phyloP scores from a whole-genome alignment of 1,284 basidiomycete genomes.

The Serendipita sp. region DNA sequence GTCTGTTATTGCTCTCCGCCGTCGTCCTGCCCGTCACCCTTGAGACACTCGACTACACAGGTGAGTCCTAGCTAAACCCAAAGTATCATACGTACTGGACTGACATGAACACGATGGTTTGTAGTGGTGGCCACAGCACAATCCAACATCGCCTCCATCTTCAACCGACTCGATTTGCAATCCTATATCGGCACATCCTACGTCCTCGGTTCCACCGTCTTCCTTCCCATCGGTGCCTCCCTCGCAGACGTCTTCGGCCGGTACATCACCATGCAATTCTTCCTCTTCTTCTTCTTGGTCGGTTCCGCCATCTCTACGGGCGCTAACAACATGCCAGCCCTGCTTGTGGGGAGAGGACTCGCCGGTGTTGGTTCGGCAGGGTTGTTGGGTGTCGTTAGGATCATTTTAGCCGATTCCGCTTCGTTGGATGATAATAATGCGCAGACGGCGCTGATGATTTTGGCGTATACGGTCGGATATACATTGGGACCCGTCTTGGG shows the following conservation, averaged over 20 bases:
- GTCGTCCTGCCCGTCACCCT: slow-evolving; percentile 15
- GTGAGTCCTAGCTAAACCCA: slow-evolving; percentile 3
- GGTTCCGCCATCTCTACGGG: slow-evolving; percentile 26
- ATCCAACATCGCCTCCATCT: slow-evolving; percentile 33
- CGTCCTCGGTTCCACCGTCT: slow-evolving; percentile 20
- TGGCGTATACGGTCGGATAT: slow-evolving; percentile 32
- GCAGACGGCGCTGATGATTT: slow-evolving; percentile 28
- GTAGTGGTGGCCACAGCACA: slow-evolving; percentile 41
- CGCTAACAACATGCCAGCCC: slow-evolving; percentile 24
- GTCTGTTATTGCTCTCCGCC: slow-evolving; percentile 11
- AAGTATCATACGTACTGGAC: neutral
- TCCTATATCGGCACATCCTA: slow-evolving; percentile 25
- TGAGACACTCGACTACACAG: slow-evolving; percentile 18
- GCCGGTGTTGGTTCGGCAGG: slow-evolving; percentile 37
- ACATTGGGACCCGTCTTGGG: slow-evolving; percentile 33
- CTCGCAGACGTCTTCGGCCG: slow-evolving; percentile 22
- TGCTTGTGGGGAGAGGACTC: slow-evolving; percentile 25
- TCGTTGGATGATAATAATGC: slow-evolving; percentile 31
- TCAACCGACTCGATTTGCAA: slow-evolving; percentile 32
- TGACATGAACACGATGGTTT: neutral
- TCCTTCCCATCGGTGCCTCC: slow-evolving; percentile 20
- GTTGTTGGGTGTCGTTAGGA: slow-evolving; percentile 31
- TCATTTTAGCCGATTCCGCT: slow-evolving; percentile 31
- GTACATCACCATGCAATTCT: slow-evolving; percentile 23
- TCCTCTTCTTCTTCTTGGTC: slow-evolving; percentile 24